A percentile compares a stretch with the other conserved stretches of the same genome.
These are phyloP conservation scores for Crithidia mellificae DNA, from an alignment of 208 protist species.

Conservation along the genomic window DNA sequence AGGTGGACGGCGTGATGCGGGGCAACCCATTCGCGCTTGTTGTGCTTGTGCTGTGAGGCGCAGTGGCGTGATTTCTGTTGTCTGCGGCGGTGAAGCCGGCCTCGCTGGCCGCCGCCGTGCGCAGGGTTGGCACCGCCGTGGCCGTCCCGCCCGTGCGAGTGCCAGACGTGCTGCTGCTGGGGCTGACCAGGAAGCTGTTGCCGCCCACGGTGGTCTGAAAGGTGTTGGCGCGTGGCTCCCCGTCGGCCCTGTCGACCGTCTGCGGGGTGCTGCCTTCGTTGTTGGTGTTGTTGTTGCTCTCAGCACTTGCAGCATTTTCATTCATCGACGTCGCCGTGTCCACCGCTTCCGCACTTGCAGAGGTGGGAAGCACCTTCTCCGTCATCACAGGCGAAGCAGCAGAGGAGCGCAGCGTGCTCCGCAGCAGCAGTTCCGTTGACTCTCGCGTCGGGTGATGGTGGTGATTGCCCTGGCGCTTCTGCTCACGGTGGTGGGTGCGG, in stretches of 20 bases:
- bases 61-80: no score
- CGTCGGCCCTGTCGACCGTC: background rate
- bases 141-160: background rate
- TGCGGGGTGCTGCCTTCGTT: background rate
- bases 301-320: background rate
- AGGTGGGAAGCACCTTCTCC: background rate
- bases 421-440: background rate
- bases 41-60: no score
- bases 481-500: constrained; percentile 8
- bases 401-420: background rate
- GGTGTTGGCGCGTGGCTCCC: background rate
- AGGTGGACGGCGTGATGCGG: background rate
- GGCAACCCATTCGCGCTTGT: no score
- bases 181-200: constrained; percentile 1
- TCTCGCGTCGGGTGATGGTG: constrained; percentile 7
- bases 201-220: background rate
- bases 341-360: background rate
- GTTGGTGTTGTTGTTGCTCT: no score
- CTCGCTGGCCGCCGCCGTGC: background rate
- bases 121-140: constrained; percentile 7
- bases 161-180: constrained; percentile 14
- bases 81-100: background rate
- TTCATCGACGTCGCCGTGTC: background rate
- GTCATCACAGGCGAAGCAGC: background rate
- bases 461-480: constrained; percentile 3